Evolutionary conservation across 2,329 filamentous ascomycete genomes (phyloP), one percentile per base, ranked within the genome.

Genomic region (Penicillium sp.): DNA sequence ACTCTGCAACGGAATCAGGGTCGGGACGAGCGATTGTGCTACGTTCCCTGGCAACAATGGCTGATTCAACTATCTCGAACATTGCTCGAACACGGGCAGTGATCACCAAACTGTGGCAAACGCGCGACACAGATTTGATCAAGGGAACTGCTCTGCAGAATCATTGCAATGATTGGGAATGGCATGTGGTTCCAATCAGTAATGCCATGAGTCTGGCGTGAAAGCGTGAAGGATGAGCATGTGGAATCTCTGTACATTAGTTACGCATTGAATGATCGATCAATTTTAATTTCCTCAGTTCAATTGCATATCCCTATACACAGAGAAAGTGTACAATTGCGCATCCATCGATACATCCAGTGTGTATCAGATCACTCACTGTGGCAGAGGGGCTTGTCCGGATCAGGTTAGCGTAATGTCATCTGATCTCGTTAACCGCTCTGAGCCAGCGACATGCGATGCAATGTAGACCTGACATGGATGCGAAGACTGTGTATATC

Each of bases 41-140:
- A 12, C 65, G 66, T 22, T 65, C 69, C 9, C 54, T 75, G n/a
- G 63, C 69, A 3, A 62, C 64, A 2, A 70, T 76, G 64, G 62
- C 66, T 0, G 64, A 69, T 21, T 69, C 64, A 0, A 73, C 72
- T 1, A 60, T 75, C 0, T 63, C 64, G 3, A 77, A 77, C 40
- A 65, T 76, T 6, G 64, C 69, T 9, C 67, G 72, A 19, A 75
- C 72, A 7, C 63, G 71, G 10, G 68, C 70, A 0, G 75, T 77
- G 3, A 74, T 77, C 45, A 64, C 69, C 9, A 74, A 72, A 39
- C 67, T 77, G 10, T 77, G 75, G 75, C 68, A 70, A 48, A 67
- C 68, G 38, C 65, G 74, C 21, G 73, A 77, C 44, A 53, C 62
- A 29, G 62, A 65, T 38, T 52, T 68, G 38, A 48, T 65, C 7